phyloP scores from a whole-genome alignment of 2,329 filamentous ascomycete species.

The Ilyonectria mors-panacis region DNA sequence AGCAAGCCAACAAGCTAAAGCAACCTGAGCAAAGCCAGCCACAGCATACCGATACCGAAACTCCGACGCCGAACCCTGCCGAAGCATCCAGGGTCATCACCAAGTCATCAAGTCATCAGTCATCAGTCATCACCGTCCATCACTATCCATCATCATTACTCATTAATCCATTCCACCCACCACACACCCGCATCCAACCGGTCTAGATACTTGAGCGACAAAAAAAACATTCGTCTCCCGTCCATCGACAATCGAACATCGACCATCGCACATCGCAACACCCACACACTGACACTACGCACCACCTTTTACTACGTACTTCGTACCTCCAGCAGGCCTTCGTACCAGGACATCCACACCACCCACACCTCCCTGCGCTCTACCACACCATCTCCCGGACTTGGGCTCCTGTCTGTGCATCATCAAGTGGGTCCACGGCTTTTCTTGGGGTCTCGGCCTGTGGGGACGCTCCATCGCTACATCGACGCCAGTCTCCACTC shows the following conservation, averaged over 20 bases:
- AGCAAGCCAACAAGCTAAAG: background rate
- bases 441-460: slow-evolving; percentile 32
- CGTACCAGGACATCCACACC: slow-evolving; percentile 14
- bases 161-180: slow-evolving; percentile 10
- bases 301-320: background rate
- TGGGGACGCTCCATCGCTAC: slow-evolving; percentile 24
- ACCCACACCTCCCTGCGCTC: slow-evolving; percentile 13
- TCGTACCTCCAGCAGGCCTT: slow-evolving; percentile 11
- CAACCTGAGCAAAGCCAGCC: background rate
- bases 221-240: background rate
- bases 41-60: slow-evolving; percentile 6
- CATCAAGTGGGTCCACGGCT: slow-evolving; percentile 30
- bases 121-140: slow-evolving; percentile 26
- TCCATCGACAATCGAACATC: slow-evolving; percentile 9
- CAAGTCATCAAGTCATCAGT: slow-evolving; percentile 14
- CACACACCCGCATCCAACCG: background rate
- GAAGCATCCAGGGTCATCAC: slow-evolving; percentile 22
- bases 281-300: slow-evolving; percentile 14
- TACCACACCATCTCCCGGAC: slow-evolving; percentile 25
- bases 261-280: slow-evolving; percentile 21
- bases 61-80: slow-evolving; percentile 15
- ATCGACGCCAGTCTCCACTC: slow-evolving; percentile 21
- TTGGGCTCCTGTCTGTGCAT: slow-evolving; percentile 33
- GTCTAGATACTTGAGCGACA: background rate
- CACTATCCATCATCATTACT: slow-evolving; percentile 24